These are phyloP conservation scores for Aspergillus udagawae DNA, from an alignment of 2,329 filamentous ascomycete species.

Conservation along the genomic window DNA sequence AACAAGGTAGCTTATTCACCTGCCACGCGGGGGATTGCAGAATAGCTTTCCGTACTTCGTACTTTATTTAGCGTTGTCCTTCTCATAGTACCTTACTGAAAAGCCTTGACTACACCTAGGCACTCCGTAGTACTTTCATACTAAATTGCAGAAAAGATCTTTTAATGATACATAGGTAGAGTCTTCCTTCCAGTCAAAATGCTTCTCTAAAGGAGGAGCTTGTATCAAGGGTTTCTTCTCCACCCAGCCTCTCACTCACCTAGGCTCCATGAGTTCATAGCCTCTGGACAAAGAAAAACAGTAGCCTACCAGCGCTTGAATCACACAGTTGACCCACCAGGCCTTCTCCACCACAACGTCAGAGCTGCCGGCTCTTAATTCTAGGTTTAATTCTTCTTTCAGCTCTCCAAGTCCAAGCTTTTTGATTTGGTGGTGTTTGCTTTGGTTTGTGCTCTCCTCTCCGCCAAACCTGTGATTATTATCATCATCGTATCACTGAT, in stretches of 20 bases:
- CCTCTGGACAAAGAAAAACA: neutral
- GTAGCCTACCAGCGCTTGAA: no score
- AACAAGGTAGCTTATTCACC: neutral
- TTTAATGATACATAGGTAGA: neutral
- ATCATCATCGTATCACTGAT: constrained; percentile 2
- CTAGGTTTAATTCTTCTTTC: neutral
- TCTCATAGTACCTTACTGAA: no score
- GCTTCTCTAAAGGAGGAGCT: neutral
- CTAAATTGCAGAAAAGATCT: neutral
- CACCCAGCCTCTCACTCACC: neutral
- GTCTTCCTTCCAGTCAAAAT: neutral
- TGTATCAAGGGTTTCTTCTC: neutral
- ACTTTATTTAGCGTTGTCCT: neutral
- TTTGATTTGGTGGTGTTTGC: neutral
- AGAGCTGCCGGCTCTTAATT: constrained; percentile 8
- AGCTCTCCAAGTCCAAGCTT: neutral
- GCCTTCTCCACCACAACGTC: constrained; percentile 16
- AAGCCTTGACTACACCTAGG: no score
- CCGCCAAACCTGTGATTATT: neutral
- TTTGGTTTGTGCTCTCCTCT: neutral
- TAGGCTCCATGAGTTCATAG: neutral
- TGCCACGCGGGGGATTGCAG: neutral
- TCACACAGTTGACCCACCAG: neutral
- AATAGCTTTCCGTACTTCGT: no score
- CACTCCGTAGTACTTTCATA: neutral